Evolutionary conservation across 352 stramenopile genomes (phyloP).

Genomic region (Globisporangium paroecandrum): DNA sequence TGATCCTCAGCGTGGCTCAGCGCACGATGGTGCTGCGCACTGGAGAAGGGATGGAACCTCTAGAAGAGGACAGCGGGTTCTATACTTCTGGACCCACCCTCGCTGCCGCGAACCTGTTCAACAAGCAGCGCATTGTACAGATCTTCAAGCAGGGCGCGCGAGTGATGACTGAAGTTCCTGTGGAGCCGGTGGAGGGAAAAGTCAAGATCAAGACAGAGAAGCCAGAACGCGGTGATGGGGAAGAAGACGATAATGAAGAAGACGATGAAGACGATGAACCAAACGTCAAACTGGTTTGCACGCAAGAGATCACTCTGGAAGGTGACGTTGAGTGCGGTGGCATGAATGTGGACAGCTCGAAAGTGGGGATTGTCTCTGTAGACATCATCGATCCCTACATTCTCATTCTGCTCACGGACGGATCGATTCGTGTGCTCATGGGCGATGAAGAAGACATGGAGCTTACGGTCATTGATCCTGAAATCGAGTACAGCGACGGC

Average conservation of each 20-base stretch:
- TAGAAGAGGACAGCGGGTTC: conserved; percentile 83
- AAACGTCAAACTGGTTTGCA: conserved; percentile 69
- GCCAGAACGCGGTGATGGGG: conserved; percentile 24
- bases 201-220: conserved; percentile 11
- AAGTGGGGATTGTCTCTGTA: conserved; percentile 77
- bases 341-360: conserved; percentile 76
- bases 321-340: conserved; percentile 76
- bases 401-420: conserved; percentile 74
- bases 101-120: conserved; percentile 75
- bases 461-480: conserved; percentile 73
- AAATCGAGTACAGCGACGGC: conserved; percentile 54
- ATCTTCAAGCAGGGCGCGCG: conserved; percentile 83
- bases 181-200: conserved; percentile 19
- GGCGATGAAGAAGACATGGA: conserved; percentile 82
- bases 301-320: conserved; percentile 80
- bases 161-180: conserved; percentile 73
- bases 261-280: conserved; percentile 59
- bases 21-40: conserved; percentile 84
- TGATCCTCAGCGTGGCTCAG: conserved; percentile 79
- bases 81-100: conserved; percentile 80
- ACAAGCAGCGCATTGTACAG: conserved; percentile 80
- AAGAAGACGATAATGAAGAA: conserved; percentile 29
- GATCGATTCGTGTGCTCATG: conserved; percentile 75
- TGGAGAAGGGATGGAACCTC: conserved; percentile 78
- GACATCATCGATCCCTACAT: conserved; percentile 85